These are phyloP conservation scores for Gracilaria gracilis DNA, from an alignment of 23 red algal species.

Conservation along the genomic window DNA sequence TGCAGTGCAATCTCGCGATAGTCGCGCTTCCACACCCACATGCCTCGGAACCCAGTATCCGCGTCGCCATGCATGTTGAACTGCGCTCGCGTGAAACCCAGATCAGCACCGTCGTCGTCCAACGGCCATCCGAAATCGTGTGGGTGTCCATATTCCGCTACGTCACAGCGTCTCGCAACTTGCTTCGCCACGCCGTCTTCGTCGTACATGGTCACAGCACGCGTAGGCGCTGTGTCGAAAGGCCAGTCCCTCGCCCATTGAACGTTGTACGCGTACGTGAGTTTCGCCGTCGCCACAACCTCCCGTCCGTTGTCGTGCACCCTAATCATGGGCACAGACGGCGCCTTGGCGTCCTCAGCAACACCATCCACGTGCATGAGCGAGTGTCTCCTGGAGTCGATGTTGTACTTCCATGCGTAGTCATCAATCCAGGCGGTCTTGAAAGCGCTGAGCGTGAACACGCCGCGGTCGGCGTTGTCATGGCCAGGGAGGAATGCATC, in stretches of 20 bases:
- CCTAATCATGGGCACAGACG: conserved; percentile 21
- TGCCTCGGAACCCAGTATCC: conserved; percentile 36
- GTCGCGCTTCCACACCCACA: conserved; percentile 47
- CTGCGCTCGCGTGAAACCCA: conserved; percentile 6
- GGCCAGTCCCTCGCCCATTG: conserved; percentile 55
- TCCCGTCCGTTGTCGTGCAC: conserved; percentile 8
- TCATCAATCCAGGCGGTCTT: conserved; percentile 42
- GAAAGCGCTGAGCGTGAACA: conserved; percentile 47
- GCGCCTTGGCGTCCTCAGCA: conserved; percentile 36
- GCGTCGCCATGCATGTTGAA: conserved; percentile 53
- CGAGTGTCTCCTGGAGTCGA: conserved; percentile 44
- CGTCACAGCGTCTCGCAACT: not conserved
- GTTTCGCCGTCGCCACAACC: conserved; percentile 47
- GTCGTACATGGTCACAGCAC: not conserved
- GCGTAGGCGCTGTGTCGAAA: not conserved
- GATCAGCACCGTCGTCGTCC: conserved; percentile 22
- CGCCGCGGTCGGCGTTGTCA: conserved; percentile 68
- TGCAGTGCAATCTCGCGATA: conserved; percentile 19
- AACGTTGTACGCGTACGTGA: conserved; percentile 64
- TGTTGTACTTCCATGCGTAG: conserved; percentile 5
- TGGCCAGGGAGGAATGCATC: conserved; percentile 66
- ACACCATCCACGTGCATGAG: conserved; percentile 57
- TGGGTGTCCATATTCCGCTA: not conserved
- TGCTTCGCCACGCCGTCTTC: not conserved
- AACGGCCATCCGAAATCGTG: conserved; percentile 31